phyloP scores from a whole-genome alignment of 345 rosid genomes.

The Gossypium longicalyx region DNA sequence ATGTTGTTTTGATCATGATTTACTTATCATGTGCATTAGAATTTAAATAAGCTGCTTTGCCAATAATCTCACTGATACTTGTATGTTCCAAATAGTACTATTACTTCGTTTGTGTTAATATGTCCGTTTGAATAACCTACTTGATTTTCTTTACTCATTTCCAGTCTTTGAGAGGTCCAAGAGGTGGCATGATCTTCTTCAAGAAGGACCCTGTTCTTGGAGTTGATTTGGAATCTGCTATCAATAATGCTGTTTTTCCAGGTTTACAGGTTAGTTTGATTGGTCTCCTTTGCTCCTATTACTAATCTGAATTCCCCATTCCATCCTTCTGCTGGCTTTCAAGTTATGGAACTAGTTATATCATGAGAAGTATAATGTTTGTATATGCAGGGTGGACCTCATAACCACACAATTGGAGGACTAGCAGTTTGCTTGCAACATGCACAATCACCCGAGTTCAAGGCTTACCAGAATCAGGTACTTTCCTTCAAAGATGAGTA shows the following conservation, averaged over 20 bases:
- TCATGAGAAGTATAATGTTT: neutral
- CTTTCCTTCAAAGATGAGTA: neutral
- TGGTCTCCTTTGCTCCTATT: neutral
- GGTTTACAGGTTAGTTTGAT: slow-evolving; percentile 70
- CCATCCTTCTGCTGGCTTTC: neutral
- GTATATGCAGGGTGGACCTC: slow-evolving; percentile 81
- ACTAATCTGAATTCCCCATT: neutral
- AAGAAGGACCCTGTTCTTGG: slow-evolving; percentile 74
- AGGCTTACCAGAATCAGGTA: slow-evolving; percentile 80
- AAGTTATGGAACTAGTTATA: neutral
- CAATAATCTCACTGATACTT: neutral
- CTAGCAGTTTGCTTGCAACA: slow-evolving; percentile 90
- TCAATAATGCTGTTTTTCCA: slow-evolving; percentile 94
- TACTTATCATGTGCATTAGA: neutral
- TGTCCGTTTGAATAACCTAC: slow-evolving; percentile 1
- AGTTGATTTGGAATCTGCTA: slow-evolving; percentile 72
- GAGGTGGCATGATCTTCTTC: slow-evolving; percentile 99
- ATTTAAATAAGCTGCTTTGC: neutral
- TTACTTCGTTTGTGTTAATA: neutral
- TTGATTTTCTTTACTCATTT: slow-evolving; percentile 9
- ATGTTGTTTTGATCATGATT: slow-evolving; percentile 9
- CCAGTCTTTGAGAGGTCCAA: slow-evolving; percentile 94
- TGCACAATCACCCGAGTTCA: slow-evolving; percentile 66
- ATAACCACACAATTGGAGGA: slow-evolving; percentile 92
- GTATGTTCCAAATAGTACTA: neutral